These are phyloP conservation scores for Botrytis cinerea DNA, from an alignment of 2,329 filamentous ascomycete genomes.

Conservation along the genomic window DNA sequence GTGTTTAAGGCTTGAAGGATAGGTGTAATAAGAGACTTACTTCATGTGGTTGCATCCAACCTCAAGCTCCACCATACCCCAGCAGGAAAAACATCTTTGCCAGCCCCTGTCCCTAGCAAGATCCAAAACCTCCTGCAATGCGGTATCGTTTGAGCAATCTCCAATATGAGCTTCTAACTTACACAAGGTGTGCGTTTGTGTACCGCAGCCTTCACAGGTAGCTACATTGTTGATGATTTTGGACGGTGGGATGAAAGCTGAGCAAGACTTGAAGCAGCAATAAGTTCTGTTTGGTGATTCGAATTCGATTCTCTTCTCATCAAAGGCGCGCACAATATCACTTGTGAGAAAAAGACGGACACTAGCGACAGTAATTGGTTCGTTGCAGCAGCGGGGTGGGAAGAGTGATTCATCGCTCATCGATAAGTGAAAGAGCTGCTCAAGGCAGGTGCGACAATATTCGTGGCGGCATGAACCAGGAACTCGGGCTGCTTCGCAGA, in stretches of 20 bases:
- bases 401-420: conserved; percentile 54
- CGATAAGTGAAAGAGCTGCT: conserved; percentile 47
- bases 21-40: conserved; percentile 44
- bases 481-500: conserved; percentile 30
- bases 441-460: conserved; percentile 55
- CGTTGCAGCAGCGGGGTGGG: conserved; percentile 55
- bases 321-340: conserved; percentile 37
- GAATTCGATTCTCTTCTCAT: conserved; percentile 54
- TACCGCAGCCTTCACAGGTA: conserved; percentile 47
- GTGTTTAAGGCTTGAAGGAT: neutral
- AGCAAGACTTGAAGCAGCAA: conserved; percentile 50
- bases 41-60: conserved; percentile 59
- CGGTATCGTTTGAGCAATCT: conserved; percentile 51
- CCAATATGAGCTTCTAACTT: conserved; percentile 49
- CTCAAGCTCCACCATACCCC: conserved; percentile 50
- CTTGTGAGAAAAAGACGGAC: conserved; percentile 44
- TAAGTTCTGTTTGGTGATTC: conserved; percentile 52
- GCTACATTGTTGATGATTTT: conserved; percentile 43
- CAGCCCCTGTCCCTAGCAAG: conserved; percentile 50
- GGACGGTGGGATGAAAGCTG: conserved; percentile 47
- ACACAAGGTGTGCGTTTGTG: conserved; percentile 53
- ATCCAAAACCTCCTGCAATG: conserved; percentile 45
- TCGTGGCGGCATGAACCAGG: conserved; percentile 46
- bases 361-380: conserved; percentile 45
- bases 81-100: conserved; percentile 53